Base-by-base conservation (phyloP, 2,329 filamentous ascomycete species). In the Sarocladium oryzae region DNA sequence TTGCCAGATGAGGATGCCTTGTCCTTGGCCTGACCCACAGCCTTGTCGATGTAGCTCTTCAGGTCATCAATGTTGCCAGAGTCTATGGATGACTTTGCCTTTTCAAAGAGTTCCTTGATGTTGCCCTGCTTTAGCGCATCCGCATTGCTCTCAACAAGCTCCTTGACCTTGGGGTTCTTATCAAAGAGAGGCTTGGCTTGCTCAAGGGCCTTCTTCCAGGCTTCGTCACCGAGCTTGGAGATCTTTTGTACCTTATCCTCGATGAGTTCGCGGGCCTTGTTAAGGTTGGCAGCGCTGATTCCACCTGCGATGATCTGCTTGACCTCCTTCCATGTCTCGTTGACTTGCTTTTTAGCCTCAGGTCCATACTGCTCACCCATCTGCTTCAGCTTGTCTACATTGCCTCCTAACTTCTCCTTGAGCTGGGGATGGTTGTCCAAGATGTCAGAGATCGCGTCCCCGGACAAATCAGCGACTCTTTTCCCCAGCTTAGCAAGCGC, bases 111-210 rank as follows among this genome's bases (percentile, higher is more conserved):
- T 58, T 88, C 80, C 48, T 72, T 70, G 13, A 80, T 68, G 58
- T 89, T 85, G 15, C 85, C 85, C 55, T 80, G 70, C 70, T 86
- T 88, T 46, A 91, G 68, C 0, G 75, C 67, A 52, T 86, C 82
- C 43, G 77, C 74, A 65, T 91, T 90, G 61, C 86, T 72, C 70
- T 88, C 84, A 1, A 90, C 63, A 0, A 89, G 65, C 66, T 88
- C 74, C 72, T 88, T 89, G 53, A 88, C 69, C 69, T 87, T 73
- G n/a, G 86, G 85, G 66, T 81, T 87, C 75, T 89, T 89, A 58
- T 89, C 85, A 1, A 90, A 75, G 53, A 82, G 79, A 0, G 86
- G 85, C 71, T 86, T 82, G 32, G 81, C 82, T 66, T 88, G 74
- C 67, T 89, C 82, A 43, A 87, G 62, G 0, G 80, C 84, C 70